Evolutionary conservation across 177 flowering plant genomes (phyloP).

Genomic region (Vitis hybrid): DNA sequence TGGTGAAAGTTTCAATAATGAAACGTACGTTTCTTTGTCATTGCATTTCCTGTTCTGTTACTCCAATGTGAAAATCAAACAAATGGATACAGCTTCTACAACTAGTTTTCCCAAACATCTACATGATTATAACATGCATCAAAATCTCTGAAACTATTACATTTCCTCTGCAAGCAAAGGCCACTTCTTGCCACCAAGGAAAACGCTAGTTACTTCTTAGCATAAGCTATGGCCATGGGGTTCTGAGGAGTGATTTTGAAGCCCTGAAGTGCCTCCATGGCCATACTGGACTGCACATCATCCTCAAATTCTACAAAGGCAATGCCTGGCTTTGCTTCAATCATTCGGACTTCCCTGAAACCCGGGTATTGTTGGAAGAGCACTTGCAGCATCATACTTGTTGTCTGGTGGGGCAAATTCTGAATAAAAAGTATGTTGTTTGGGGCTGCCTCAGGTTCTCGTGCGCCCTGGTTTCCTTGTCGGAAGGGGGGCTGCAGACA

Average conservation of each 20-base stretch:
- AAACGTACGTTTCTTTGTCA: too few species aligned
- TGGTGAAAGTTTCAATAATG: too few species aligned
- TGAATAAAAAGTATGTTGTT: constrained; percentile 88
- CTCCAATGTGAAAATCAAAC: too few species aligned
- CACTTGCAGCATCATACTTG: constrained; percentile 74
- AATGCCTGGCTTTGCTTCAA: constrained; percentile 97
- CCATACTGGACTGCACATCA: constrained; percentile 75
- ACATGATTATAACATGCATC: constrained; percentile 9
- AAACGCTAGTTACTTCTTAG: constrained; percentile 59
- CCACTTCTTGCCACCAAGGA: too few species aligned
- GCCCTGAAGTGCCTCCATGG: constrained; percentile 95
- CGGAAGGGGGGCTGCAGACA: constrained; percentile 53
- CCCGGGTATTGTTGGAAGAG: constrained; percentile 93
- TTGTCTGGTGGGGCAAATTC: constrained; percentile 87
- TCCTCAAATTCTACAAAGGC: constrained; percentile 95
- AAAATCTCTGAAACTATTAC: constrained; percentile 6
- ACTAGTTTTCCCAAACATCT: constrained; percentile 1
- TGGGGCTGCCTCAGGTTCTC: constrained; percentile 58
- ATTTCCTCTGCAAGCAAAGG: constrained; percentile 1
- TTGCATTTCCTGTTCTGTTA: too few species aligned
- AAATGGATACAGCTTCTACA: background rate
- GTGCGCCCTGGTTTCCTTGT: constrained; percentile 49
- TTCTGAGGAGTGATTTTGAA: constrained; percentile 84
- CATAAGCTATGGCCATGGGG: constrained; percentile 78
- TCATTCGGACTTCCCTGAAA: constrained; percentile 84